phyloP scores from a whole-genome alignment of 2,329 filamentous ascomycete genomes.

The Trichophyton benhamiae region DNA sequence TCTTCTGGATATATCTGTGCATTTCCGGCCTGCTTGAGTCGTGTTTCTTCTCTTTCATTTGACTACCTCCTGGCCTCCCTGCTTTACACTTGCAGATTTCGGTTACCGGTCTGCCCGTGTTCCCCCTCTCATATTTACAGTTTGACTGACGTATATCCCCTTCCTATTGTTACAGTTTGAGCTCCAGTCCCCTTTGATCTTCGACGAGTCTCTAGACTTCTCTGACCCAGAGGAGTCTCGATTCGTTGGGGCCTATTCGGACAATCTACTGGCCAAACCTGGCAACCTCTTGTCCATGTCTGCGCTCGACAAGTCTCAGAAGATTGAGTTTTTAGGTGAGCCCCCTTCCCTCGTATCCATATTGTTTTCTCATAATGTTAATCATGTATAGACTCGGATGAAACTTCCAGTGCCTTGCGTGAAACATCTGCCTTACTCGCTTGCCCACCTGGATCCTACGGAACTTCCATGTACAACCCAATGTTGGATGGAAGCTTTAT shows the following conservation, averaged over 20 bases:
- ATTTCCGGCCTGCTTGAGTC: constrained; percentile 1
- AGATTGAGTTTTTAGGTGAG: constrained; percentile 72
- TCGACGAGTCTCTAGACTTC: constrained; percentile 37
- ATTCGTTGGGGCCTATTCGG: constrained; percentile 35
- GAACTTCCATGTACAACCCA: constrained; percentile 30
- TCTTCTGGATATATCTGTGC: not conserved
- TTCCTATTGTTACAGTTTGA: constrained; percentile 29
- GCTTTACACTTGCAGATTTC: not conserved
- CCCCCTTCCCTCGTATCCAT: constrained; percentile 19
- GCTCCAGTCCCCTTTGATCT: constrained; percentile 36
- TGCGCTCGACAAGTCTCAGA: constrained; percentile 64
- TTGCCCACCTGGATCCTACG: constrained; percentile 28
- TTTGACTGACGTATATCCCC: not conserved
- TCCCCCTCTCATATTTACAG: not conserved
- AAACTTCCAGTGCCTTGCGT: constrained; percentile 21
- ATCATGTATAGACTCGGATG: constrained; percentile 4
- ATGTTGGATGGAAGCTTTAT: constrained; percentile 31
- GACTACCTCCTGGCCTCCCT: constrained; percentile 12
- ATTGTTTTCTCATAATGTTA: not conserved
- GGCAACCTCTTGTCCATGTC: constrained; percentile 64
- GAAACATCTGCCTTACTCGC: constrained; percentile 26
- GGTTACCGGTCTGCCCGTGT: not conserved
- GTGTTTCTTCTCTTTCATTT: constrained; percentile 14
- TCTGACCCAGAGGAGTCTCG: constrained; percentile 35
- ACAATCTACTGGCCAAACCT: constrained; percentile 43